Base-by-base conservation (phyloP, 2,329 filamentous ascomycete genomes). In the Aspergillus bombycis region DNA sequence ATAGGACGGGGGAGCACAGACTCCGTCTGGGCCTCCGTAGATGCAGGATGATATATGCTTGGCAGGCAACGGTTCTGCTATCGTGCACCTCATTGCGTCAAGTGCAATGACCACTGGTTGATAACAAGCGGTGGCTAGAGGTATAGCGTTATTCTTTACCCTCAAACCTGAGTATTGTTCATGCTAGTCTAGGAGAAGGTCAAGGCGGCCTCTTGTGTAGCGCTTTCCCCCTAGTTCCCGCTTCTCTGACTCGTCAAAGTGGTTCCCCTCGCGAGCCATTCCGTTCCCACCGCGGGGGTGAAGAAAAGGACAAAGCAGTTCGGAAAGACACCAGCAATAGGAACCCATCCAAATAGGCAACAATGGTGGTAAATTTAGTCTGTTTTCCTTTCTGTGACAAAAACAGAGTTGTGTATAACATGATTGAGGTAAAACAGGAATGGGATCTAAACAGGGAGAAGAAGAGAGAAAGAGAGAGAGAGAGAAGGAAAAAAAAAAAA, bases 61-160 rank as follows among this genome's bases (percentile, higher is more conserved):
- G 65, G 65, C 61, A 64, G 55, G 58, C 57, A 62, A 66, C 62
- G 54, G 62, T 36, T 53, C 26, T 38, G 52, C 52, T 55, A 38
- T 55, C 52, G 38, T 59, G 57, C 60, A 66, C 60, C 59, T 52
- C 62, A 62, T 62, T 58, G 64, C 64, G 66, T 64, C 64, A 64
- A 63, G 53, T 53, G 36, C 38, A 48, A 53, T 54, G 38, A 54
- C 45, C 43, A 60, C 58, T 26, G 23, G 45, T 45, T 41, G 19
- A 23, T 43, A 54, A 41, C 38, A 11, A 36, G 36, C 36, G 12
- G 43, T 52, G n/a, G 45, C 43, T 52, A 58, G 41, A 32, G 57
- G 21, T 23, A 32, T 30, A 12, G 45, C 21, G 45, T 26, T 23
- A 19, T 48, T 3, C 45, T 41, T 10, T 28, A 21, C 36, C 28